phyloP scores from a whole-genome alignment of 1,139 yeast species.

The Sugiyamaella neomexicana region DNA sequence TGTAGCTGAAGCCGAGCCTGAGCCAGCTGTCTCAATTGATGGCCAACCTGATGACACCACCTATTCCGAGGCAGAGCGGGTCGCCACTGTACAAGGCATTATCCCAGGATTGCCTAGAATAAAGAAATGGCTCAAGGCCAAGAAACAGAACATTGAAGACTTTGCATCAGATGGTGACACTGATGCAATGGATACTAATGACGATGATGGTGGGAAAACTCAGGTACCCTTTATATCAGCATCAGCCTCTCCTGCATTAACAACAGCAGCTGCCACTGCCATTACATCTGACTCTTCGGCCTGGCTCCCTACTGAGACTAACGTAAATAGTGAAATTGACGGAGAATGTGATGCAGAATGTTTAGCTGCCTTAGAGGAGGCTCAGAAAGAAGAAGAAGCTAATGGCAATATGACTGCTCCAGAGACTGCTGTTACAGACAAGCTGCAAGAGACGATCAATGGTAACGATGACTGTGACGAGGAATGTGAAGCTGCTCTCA shows the following conservation, averaged over 20 bases:
- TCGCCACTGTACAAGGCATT: slow-evolving; percentile 17
- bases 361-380: slow-evolving; percentile 3
- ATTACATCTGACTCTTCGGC: background rate
- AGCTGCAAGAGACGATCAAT: slow-evolving; percentile 1
- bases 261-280: background rate
- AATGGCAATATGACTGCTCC: background rate
- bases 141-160: slow-evolving; percentile 13
- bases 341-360: slow-evolving; percentile 8
- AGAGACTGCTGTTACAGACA: slow-evolving; percentile 5
- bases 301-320: slow-evolving; percentile 7
- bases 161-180: slow-evolving; percentile 15
- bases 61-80: background rate
- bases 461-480: slow-evolving; percentile 16
- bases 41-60: background rate
- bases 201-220: background rate
- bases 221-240: background rate
- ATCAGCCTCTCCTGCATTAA: background rate
- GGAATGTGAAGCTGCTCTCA: slow-evolving; percentile 12
- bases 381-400: background rate
- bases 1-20: slow-evolving; percentile 3
- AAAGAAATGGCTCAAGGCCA: slow-evolving; percentile 15
- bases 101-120: slow-evolving; percentile 11
- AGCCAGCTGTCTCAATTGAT: background rate
- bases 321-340: background rate
- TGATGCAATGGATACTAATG: slow-evolving; percentile 2